Evolutionary conservation across 352 stramenopile species (phyloP).

Genomic region (Pseudoperonospora humuli): DNA sequence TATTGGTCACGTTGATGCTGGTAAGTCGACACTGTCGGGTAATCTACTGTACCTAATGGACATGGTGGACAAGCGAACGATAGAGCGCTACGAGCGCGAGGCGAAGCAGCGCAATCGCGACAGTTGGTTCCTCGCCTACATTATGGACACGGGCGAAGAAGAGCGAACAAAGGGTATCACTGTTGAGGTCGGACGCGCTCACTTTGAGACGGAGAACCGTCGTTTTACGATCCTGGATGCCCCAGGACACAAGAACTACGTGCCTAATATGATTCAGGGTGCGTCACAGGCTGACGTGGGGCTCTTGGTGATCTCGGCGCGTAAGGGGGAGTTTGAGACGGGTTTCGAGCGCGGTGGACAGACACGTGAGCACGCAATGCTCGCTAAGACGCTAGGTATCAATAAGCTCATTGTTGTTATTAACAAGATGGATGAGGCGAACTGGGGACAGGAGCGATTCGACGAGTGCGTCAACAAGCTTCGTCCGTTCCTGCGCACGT

Average conservation of each 20-base stretch:
- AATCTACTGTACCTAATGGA: slow-evolving; percentile 99
- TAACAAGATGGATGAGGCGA: slow-evolving; percentile 99
- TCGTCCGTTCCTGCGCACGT: slow-evolving; percentile 89
- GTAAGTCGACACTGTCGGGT: slow-evolving; percentile 96
- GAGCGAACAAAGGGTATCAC: slow-evolving; percentile 92
- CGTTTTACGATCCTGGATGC: slow-evolving; percentile 98
- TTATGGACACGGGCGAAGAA: slow-evolving; percentile 99
- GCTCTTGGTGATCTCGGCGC: slow-evolving; percentile 94
- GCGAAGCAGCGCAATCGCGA: slow-evolving; percentile 89
- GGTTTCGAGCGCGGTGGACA: slow-evolving; percentile 97
- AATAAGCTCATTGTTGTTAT: slow-evolving; percentile 98
- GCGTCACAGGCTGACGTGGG: slow-evolving; percentile 96
- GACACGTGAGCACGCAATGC: slow-evolving; percentile 97
- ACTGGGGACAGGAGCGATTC: slow-evolving; percentile 90
- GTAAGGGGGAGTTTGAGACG: slow-evolving; percentile 98
- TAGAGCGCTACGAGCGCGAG: slow-evolving; percentile 98
- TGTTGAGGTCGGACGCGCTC: slow-evolving; percentile 89
- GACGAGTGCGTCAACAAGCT: slow-evolving; percentile 93
- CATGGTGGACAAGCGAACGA: slow-evolving; percentile 98
- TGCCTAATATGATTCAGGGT: slow-evolving; percentile 98
- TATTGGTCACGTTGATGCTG: slow-evolving; percentile 98
- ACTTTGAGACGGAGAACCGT: slow-evolving; percentile 94
- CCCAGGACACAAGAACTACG: slow-evolving; percentile 98
- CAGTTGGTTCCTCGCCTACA: slow-evolving; percentile 95
- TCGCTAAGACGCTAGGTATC: slow-evolving; percentile 98